Base-by-base conservation (phyloP, 2,329 filamentous ascomycete species). In the Onygenales sp. region DNA sequence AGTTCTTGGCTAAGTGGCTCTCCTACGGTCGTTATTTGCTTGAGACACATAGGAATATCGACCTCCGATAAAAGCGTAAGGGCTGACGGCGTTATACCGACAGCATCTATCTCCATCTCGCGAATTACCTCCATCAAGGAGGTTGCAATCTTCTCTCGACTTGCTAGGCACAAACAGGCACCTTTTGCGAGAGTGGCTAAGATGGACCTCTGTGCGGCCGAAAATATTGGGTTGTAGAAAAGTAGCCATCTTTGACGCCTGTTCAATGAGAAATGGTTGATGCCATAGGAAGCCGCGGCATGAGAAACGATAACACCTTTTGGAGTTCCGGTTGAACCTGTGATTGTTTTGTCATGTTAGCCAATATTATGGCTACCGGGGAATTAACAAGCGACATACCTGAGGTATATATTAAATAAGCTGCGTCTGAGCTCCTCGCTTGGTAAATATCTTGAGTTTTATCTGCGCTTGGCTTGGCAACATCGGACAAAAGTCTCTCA, bases 291-390 rank as follows among this genome's bases (percentile, higher is more conserved):
- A 61, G 40, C 39, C 63, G n/a, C 52, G 57, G 49, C 58, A 94
- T 11, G 89, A 91, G 78, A 95, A 90, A 87, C 95, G 85, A 52
- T 95, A 39, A 49, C 87, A 70, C 91, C 91, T 80, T 96, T 96
- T 57, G 91, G 91, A 78, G 95, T 95, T 57, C 91, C 91, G 6
- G 91, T 96, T 1, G 90, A 95, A 17, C 91, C 21, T 27, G 21
- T 27, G 21, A 27, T 27, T 27, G 21, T 27, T 27, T 27, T 27
- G 21, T 27, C 4, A 27, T 27, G 21, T 27, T 27, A 27, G 21
- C 21, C 21, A 27, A 27, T 27, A 4, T 27, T 27, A 27, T 27
- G 21, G 21, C 21, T 27, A 27, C 21, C 4, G 21, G 21, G 21
- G 21, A 27, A 27, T 5, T 27, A 27, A 27, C 21, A 27, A 27